Conservation (phyloP, 805 yeast species). For the Pichia scutulata region DNA sequence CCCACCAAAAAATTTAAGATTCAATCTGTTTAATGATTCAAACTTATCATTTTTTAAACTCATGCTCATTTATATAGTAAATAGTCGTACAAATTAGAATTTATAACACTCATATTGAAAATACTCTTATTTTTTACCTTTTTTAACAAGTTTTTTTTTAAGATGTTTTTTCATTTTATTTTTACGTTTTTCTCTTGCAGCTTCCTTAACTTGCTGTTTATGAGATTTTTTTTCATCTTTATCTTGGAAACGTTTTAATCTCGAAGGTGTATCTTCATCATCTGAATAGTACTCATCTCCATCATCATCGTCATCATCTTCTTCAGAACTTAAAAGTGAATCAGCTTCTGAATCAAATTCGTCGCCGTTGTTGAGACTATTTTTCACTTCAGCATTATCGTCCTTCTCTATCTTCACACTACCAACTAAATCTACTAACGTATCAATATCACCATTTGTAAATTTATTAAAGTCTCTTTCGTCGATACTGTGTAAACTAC, state of each 20-base stretch:
- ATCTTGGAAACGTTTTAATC: slow-evolving; percentile 75
- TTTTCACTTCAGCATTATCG: slow-evolving; percentile 21
- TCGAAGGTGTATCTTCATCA: slow-evolving; percentile 29
- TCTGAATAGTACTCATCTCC: slow-evolving; percentile 10
- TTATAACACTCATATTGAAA: background rate
- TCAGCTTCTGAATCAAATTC: slow-evolving; percentile 21
- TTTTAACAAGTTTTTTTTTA: slow-evolving; percentile 67
- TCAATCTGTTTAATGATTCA: background rate
- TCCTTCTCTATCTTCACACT: slow-evolving; percentile 21
- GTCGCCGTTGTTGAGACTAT: slow-evolving; percentile 16
- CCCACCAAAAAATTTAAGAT: background rate
- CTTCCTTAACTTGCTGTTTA: slow-evolving; percentile 69
- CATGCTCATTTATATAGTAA: background rate
- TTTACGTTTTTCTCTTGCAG: slow-evolving; percentile 70
- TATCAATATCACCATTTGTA: slow-evolving; percentile 70
- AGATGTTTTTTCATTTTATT: slow-evolving; percentile 76
- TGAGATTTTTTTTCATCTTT: slow-evolving; percentile 70
- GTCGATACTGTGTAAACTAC: slow-evolving; percentile 75
- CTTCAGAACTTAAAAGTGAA: slow-evolving; percentile 20
- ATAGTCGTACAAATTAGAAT: background rate
- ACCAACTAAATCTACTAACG: slow-evolving; percentile 59
- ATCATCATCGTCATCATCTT: slow-evolving; percentile 15
- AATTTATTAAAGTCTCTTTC: slow-evolving; percentile 85
- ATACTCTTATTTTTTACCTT: slow-evolving; percentile 23
- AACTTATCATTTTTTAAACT: too few species aligned